Evolutionary conservation across 208 protist species (phyloP).

Genomic region (Wallacemonas sp.): DNA sequence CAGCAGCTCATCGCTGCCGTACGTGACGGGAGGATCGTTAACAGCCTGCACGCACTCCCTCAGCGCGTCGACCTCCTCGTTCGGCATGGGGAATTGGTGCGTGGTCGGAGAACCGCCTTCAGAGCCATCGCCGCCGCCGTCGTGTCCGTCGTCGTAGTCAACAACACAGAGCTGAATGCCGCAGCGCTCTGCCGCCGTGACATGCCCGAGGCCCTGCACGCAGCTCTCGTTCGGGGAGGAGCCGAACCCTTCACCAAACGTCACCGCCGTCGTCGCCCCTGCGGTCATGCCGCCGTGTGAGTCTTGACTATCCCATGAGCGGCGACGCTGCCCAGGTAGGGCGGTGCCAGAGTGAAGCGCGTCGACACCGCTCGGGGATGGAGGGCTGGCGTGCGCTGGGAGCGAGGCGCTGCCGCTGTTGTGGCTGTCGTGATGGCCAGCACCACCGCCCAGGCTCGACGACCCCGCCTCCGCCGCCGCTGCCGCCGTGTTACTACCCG

Average conservation of each 20-base stretch:
- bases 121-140: slow-evolving; percentile 10
- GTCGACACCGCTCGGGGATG: not conserved
- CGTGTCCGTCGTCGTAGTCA: slow-evolving; percentile 20
- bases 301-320: not conserved
- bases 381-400: not conserved
- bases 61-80: slow-evolving; percentile 41
- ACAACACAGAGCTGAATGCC: slow-evolving; percentile 41
- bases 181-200: slow-evolving; percentile 9
- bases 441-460: not conserved
- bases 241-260: slow-evolving; percentile 9
- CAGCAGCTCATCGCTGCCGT: slow-evolving; percentile 55
- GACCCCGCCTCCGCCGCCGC: not conserved
- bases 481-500: not conserved
- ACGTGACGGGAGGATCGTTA: slow-evolving; percentile 53
- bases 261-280: not conserved
- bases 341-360: not conserved
- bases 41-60: slow-evolving; percentile 50
- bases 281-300: not conserved
- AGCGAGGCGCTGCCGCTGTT: no score
- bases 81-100: slow-evolving; percentile 7
- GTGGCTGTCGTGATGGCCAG: not conserved
- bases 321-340: not conserved
- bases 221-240: not conserved
- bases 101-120: not conserved
- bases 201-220: not conserved